Evolutionary conservation across 441 rosid species (phyloP).

Genomic region (Biscutella laevigata): DNA sequence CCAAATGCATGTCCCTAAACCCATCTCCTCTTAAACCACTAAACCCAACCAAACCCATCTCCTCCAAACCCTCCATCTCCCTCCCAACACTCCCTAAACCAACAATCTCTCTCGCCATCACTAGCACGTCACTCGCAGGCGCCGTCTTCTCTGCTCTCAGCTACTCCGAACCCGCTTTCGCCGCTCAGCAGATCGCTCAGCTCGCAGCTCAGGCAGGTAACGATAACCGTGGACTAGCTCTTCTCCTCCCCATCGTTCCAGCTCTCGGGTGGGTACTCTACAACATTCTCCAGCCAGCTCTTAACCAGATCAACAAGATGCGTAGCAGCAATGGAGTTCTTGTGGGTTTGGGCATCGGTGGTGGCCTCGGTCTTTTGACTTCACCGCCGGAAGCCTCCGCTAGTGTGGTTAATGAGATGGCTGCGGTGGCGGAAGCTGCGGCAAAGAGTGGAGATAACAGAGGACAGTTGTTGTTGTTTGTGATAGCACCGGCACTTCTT

Average conservation of each 20-base stretch:
- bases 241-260: constrained; percentile 68
- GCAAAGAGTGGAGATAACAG: constrained; percentile 52
- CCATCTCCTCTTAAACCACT: constrained; percentile 42
- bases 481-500: constrained; percentile 45
- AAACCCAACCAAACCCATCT: constrained; percentile 27
- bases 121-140: constrained; percentile 56
- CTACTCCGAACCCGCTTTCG: constrained; percentile 63
- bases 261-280: constrained; percentile 85
- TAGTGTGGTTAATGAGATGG: too few relatives aligned
- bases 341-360: constrained; percentile 65
- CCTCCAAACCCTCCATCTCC: constrained; percentile 28
- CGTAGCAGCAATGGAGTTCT: constrained; percentile 48
- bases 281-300: constrained; percentile 89
- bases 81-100: constrained; percentile 35
- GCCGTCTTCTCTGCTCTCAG: constrained; percentile 67
- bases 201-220: constrained; percentile 53
- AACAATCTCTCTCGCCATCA: constrained; percentile 13
- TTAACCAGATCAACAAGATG: constrained; percentile 79
- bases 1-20: constrained; percentile 47
- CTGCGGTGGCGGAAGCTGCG: constrained; percentile 38
- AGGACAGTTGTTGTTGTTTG: constrained; percentile 45
- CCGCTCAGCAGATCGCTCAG: constrained; percentile 70
- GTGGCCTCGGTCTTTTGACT: constrained; percentile 44
- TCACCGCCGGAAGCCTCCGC: constrained; percentile 44
- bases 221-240: constrained; percentile 80